Conservation (phyloP, 768 basidiomycete species). For the Lyophyllum shimeji region DNA sequence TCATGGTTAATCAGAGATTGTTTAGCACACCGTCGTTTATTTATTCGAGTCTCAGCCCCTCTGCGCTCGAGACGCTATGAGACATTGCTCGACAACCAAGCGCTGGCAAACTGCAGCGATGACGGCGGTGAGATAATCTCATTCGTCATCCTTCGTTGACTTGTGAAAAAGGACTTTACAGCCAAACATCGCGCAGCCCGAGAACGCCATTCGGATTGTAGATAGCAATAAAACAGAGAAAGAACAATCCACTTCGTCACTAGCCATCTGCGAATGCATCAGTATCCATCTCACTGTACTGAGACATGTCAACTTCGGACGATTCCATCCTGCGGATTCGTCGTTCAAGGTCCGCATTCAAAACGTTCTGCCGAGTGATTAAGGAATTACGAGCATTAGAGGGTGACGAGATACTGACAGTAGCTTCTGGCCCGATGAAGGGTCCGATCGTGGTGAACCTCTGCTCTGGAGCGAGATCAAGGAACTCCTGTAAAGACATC, state of each 20-base stretch:
- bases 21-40: neutral
- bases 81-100: neutral
- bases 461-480: conserved; percentile 48
- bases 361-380: conserved; percentile 5
- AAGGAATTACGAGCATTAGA: neutral
- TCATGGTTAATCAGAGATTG: conserved; percentile 1
- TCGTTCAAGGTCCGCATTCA: conserved; percentile 13
- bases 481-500: conserved; percentile 51
- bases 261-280: neutral
- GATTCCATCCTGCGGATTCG: conserved; percentile 5
- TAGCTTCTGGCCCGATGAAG: conserved; percentile 47
- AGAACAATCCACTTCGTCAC: neutral
- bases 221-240: neutral
- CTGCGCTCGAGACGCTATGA: neutral
- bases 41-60: neutral
- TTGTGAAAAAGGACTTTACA: no score
- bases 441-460: conserved; percentile 44
- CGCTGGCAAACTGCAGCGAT: no score
- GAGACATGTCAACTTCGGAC: neutral
- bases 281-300: neutral
- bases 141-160: neutral
- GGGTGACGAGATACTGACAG: conserved; percentile 41
- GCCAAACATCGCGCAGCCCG: neutral
- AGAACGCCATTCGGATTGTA: neutral
- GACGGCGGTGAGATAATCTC: neutral